Base-by-base conservation (phyloP, 2,329 filamentous ascomycete species). In the Seiridium cupressi region DNA sequence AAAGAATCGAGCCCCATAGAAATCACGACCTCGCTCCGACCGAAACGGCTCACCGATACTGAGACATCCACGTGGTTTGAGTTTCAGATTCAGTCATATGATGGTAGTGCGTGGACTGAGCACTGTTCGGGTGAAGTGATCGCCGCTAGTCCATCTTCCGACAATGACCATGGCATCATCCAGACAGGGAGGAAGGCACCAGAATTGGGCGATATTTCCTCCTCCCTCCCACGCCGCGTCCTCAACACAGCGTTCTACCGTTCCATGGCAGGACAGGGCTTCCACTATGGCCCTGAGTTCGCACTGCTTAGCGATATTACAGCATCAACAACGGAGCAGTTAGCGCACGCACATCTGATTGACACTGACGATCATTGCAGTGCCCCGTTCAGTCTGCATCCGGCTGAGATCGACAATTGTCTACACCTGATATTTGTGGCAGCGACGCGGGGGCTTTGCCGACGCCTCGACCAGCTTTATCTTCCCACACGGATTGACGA, bases 131-230 rank as follows among this genome's bases (percentile, higher is more conserved):
- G 55, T 4, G 18, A 57, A 32, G 44, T 57, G 3, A 40, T 8
- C 7, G 36, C 35, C 56, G 65, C 7, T 11, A 44, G n/a, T 72
- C 70, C 53, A 61, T 60, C 3, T 58, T 69, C 13, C 35, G 36
- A 34, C 4, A 6, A 31, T 3, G 35, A 32, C 2, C 5, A 47
- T 10, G 31, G 26, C 13, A 11, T 36, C 13, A 38, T 35, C 1
- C 26, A 26, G 13, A 36, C n/a, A 34, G 18, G n/a, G 31, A 51
- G 13, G 31, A n/a, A 26, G 18, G 18, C 18, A 26, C 18, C 18
- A 26, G 18, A 26, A 26, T 26, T 26, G 18, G 18, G 18, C 18
- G 18, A 26, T 26, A 26, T 26, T 26, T 26, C 18, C 18, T 26
- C 18, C 18, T 26, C 42, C 42, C 18, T 44, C 11, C 42, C 42